A percentile compares a stretch with the other conserved stretches of the same genome.
phyloP scores from a whole-genome alignment of 2,329 filamentous ascomycete genomes.

The Phaeoacremonium minimum region DNA sequence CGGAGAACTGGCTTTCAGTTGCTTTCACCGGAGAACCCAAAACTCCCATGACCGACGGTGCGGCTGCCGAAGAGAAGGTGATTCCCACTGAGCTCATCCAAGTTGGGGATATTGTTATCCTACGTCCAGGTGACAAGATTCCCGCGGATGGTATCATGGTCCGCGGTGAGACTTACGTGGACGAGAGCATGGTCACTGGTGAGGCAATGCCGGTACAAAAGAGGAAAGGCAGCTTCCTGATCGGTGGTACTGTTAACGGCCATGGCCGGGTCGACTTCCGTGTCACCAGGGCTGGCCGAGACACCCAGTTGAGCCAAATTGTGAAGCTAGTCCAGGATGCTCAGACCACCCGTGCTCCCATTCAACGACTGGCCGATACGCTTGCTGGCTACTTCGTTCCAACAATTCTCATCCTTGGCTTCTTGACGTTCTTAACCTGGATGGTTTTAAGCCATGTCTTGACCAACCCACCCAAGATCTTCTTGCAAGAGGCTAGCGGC shows the following conservation, averaged over 20 bases:
- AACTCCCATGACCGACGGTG: slow-evolving; percentile 41
- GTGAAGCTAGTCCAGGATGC: slow-evolving; percentile 98
- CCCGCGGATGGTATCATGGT: slow-evolving; percentile 87
- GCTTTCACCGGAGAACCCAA: slow-evolving; percentile 38
- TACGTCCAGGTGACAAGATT: slow-evolving; percentile 94
- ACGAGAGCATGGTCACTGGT: slow-evolving; percentile 98
- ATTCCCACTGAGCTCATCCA: slow-evolving; percentile 94
- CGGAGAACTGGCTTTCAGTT: slow-evolving; percentile 66
- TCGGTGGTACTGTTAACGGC: slow-evolving; percentile 94
- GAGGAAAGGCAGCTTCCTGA: slow-evolving; percentile 70
- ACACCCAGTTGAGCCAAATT: slow-evolving; percentile 96
- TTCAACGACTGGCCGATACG: slow-evolving; percentile 86
- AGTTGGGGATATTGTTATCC: slow-evolving; percentile 86
- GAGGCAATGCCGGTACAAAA: slow-evolving; percentile 96
- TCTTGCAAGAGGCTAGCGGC: slow-evolving; percentile 73
- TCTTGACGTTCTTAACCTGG: slow-evolving; percentile 85
- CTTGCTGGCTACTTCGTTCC: slow-evolving; percentile 95
- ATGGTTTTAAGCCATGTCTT: slow-evolving; percentile 91
- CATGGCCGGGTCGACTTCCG: slow-evolving; percentile 88
- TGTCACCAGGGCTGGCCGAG: slow-evolving; percentile 86
- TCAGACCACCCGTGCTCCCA: slow-evolving; percentile 89
- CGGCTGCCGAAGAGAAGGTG: slow-evolving; percentile 72
- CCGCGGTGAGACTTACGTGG: slow-evolving; percentile 85
- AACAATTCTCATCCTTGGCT: slow-evolving; percentile 76
- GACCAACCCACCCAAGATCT: slow-evolving; percentile 80